Evolutionary conservation across 108 stramenopile species (phyloP), one percentile per base, ranked within the genome.

Genomic region (Pseudonitzschia pungens): DNA sequence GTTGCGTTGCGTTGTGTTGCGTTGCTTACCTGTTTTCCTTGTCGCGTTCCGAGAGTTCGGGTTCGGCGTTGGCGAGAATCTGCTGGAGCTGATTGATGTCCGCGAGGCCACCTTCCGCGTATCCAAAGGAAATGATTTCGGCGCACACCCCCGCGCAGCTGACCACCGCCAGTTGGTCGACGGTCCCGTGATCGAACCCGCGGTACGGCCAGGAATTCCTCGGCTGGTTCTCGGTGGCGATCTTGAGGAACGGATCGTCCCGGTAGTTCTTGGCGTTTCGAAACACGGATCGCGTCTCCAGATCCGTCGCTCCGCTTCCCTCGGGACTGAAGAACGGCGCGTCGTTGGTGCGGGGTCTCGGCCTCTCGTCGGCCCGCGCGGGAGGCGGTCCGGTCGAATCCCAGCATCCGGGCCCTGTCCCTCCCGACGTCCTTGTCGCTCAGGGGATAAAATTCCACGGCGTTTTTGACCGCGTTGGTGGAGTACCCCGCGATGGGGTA

Each of bases 391-490:
- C 54, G 65, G 74, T 92, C 88, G 70, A 94, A 94, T 8, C 93
- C 93, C 53, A 94, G 50, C 54, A 67, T 69, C 29, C 77, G 40
- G 16, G 91, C 93, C 51, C 77, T 69, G 29, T 89, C 79, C 48
- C n/a, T 50, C 31, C 90, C 91, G 26, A 56, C 80, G 71, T 79
- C 69, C 8, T 62, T 71, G 70, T 94, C 91, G 65, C 77, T 86
- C 55, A 94, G 65, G 1, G 92, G 93, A 75, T 89, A 94, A 75
- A 94, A 94, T 55, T 88, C 84, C 0, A 94, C 93, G n/a, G 90
- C 90, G 80, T 90, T 90, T 70, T 89, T 90, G n/a, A 94, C 86
- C 18, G 89, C 89, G 77, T 93, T 89, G 18, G 81, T 81, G 48
- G 58, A 73, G 65, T 91, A 94, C 12, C 76, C 78, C 22, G 84